phyloP scores from a whole-genome alignment of 2,329 filamentous ascomycete genomes.

The Aspergillus sp. region DNA sequence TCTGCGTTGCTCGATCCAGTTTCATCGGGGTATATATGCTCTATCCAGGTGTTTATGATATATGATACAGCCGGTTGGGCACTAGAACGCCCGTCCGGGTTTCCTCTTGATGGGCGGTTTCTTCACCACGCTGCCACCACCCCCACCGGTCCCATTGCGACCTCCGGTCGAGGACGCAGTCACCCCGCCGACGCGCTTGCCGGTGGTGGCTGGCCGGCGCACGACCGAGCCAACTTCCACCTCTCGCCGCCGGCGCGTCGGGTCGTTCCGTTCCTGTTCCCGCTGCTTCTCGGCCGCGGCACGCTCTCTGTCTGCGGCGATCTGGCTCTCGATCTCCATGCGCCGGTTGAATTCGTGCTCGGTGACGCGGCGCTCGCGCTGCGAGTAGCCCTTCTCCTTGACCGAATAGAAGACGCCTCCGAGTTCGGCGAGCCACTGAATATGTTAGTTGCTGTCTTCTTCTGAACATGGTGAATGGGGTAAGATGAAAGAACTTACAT shows the following conservation, averaged over 20 bases:
- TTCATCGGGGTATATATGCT: slow-evolving; percentile 8
- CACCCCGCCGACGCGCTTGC: slow-evolving; percentile 28
- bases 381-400: slow-evolving; percentile 95
- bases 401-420: slow-evolving; percentile 96
- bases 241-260: slow-evolving; percentile 33
- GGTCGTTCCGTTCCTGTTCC: slow-evolving; percentile 36
- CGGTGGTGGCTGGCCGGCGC: slow-evolving; percentile 29
- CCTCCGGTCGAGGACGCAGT: slow-evolving; percentile 24
- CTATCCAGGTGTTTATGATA: slow-evolving; percentile 1
- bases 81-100: slow-evolving; percentile 34
- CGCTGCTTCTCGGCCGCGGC: slow-evolving; percentile 40
- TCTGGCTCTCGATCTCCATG: slow-evolving; percentile 90
- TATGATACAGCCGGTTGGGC: slow-evolving; percentile 3
- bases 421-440: slow-evolving; percentile 82
- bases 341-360: slow-evolving; percentile 90
- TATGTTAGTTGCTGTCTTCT: slow-evolving; percentile 3
- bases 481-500: slow-evolving; percentile 44
- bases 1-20: not conserved
- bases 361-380: slow-evolving; percentile 77
- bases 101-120: slow-evolving; percentile 34
- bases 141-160: slow-evolving; percentile 13
- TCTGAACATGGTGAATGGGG: not conserved
- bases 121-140: slow-evolving; percentile 38
- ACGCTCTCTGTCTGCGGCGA: slow-evolving; percentile 76
- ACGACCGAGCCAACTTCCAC: slow-evolving; percentile 37